Evolutionary conservation across 2,329 filamentous ascomycete species (phyloP).

Genomic region (Nothophoma quercina): DNA sequence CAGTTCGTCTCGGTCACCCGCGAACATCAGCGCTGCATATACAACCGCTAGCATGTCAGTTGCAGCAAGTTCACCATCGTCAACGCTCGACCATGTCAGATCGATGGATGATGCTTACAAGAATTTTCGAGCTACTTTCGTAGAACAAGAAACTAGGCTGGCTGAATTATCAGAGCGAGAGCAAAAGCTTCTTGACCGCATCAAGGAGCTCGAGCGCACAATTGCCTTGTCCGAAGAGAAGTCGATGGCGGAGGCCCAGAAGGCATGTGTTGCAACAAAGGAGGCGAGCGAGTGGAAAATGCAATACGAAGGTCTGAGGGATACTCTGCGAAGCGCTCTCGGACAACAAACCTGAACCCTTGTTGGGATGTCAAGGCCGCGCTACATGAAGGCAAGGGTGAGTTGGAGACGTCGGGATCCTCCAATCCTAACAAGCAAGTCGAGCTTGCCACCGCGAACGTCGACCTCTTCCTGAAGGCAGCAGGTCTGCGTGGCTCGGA

Average conservation of each 20-base stretch:
- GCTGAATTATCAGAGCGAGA: neutral
- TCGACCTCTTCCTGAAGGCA: neutral
- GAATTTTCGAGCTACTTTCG: neutral
- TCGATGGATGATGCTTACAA: neutral
- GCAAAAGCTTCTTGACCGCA: neutral
- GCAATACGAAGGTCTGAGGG: neutral
- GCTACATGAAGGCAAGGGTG: neutral
- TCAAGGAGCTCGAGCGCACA: neutral
- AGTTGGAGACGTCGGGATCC: neutral
- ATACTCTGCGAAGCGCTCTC: neutral
- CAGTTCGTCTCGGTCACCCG: too few relatives aligned
- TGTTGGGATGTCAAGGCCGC: neutral
- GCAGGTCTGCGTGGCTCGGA: slow-evolving; percentile 8
- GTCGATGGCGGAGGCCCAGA: neutral
- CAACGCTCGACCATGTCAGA: neutral
- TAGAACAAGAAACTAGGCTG: neutral
- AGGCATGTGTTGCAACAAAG: neutral
- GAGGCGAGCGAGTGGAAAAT: neutral
- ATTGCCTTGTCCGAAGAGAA: neutral
- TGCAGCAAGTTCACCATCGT: too few relatives aligned
- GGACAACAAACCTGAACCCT: neutral
- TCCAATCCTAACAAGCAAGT: neutral
- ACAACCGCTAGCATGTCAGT: too few relatives aligned
- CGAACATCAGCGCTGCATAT: too few relatives aligned
- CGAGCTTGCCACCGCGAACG: neutral